Evolutionary conservation across 495 filamentous ascomycete genomes (phyloP).

Genomic region (Podospora pseudopauciseta): DNA sequence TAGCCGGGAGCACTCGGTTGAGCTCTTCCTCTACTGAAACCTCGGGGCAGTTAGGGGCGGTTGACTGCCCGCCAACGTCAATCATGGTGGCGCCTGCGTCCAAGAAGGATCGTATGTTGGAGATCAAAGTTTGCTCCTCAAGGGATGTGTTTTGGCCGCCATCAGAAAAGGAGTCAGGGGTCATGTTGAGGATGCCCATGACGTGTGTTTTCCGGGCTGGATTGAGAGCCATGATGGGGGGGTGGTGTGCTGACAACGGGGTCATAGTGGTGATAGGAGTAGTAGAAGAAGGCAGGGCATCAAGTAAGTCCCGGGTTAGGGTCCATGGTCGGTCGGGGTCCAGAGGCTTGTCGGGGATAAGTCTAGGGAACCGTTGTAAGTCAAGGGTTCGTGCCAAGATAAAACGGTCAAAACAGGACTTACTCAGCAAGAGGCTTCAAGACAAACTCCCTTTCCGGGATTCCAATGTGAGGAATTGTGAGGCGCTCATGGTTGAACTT

Average conservation of each 20-base stretch:
- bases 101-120: constrained; percentile 57
- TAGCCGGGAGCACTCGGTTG: constrained; percentile 70
- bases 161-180: constrained; percentile 96
- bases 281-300: constrained; percentile 51
- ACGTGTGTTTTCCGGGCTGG: constrained; percentile 66
- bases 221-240: constrained; percentile 60
- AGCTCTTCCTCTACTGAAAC: constrained; percentile 70
- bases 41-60: constrained; percentile 66
- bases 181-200: constrained; percentile 95
- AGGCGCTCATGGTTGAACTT: constrained; percentile 64
- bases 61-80: constrained; percentile 91
- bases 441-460: constrained; percentile 91
- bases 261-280: constrained; percentile 64
- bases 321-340: constrained; percentile 49
- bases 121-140: constrained; percentile 24
- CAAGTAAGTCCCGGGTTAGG: constrained; percentile 56
- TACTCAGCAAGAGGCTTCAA: constrained; percentile 86
- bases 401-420: constrained; percentile 19
- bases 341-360: constrained; percentile 59
- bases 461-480: constrained; percentile 77
- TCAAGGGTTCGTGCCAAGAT: background rate
- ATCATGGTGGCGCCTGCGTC: constrained; percentile 72
- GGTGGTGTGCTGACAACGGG: constrained; percentile 56
- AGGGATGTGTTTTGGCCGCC: constrained; percentile 59
- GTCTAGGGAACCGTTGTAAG: constrained; percentile 37